Base-by-base conservation (phyloP, 352 stramenopile genomes). In the Globisporangium nunn region DNA sequence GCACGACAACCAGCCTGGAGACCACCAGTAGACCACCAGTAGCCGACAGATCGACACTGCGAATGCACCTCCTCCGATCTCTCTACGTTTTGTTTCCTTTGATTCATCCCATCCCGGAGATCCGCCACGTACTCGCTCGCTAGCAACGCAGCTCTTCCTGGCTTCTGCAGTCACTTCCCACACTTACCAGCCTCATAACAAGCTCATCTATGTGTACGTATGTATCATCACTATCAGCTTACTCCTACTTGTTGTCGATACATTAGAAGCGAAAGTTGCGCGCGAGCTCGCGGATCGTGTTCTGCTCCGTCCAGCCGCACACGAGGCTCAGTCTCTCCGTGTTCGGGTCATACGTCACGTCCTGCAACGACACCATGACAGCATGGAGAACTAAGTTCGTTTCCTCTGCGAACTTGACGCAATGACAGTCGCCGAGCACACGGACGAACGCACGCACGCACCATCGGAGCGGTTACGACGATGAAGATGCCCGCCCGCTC, bases 401-500 rank as follows among this genome's bases (percentile, higher is more conserved):
- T 5, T 8, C 10, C 33, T 37, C 6, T 37, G 33, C 10, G 23
- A 23, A 23, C 23, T 23, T 23, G 23, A 23, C 23, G 23, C 23
- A 23, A 23, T 23, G 23, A 37, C 33, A 37, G 33, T 8, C 33
- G 33, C 33, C 3, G 30, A 43, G 3, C 6, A 48, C 23, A 23
- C 23, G 23, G 23, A 23, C 23, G 14, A 30, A 33, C 14, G 18
- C 5, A 14, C 35, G 35, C 5, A 14, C 35, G 35, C 72, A 93
- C 82, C 73, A 93, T 90, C 0, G 81, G 80, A 31, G 70, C 68
- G 0, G 55, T 54, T 0, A 70, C 83, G 15, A 89, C 75, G 39
- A 86, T 71, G 52, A 86, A 83, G 3, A 89, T 56, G 1, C 83
- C 81, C 3, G 79, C 63, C 8, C 83, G 83, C 48, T 93, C 83